Evolutionary conservation across 495 filamentous ascomycete genomes (phyloP), one percentile per base, ranked within the genome.

Genomic region (Penicillium alfredii): DNA sequence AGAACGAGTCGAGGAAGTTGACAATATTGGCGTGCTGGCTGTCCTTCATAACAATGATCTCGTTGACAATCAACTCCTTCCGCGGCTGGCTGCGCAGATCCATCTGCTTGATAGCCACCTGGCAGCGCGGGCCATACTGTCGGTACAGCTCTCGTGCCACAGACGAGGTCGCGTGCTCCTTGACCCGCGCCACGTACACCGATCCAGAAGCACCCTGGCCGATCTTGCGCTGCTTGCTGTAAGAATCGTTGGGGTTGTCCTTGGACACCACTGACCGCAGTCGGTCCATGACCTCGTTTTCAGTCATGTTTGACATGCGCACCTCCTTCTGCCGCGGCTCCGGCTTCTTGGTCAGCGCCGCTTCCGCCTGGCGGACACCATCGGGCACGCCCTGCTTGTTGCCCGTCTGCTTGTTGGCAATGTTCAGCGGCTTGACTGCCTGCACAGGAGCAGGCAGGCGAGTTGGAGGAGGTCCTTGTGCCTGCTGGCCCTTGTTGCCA

Each of bases 11-110:
- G 17, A 98, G 70, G 69, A 94, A 98, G 64, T 98, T 98, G 67
- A 98, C 92, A 64, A 98, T 97, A 61, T 98, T 98, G 14, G 85
- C 77, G 60, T 97, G 89, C 55, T 88, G 85, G 69, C 85, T 94
- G 63, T 97, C 93, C 68, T 96, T 95, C 92, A 98, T 98, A 34
- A 98, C 92, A 63, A 97, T 86, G 51, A 98, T 98, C 51, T 98
- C 92, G 56, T 98, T 98, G 24, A 98, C 92, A 55, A 98, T 98
- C 51, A 98, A 67, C 70, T 98, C 92, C 76, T 98, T 98, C 15
- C 92, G 74, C 27, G 92, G 92, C 62, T 98, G 92, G 59, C 94
- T 89, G 6, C 88, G 86, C 35, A 98, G 73, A 67, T 98, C 93
- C 92, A 98, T 98, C 68, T 98, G 92, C 64, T 98, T 98, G 58